Evolutionary conservation across 192 early-diverging fungal species (phyloP).

Genomic region (Diversispora epigaea): DNA sequence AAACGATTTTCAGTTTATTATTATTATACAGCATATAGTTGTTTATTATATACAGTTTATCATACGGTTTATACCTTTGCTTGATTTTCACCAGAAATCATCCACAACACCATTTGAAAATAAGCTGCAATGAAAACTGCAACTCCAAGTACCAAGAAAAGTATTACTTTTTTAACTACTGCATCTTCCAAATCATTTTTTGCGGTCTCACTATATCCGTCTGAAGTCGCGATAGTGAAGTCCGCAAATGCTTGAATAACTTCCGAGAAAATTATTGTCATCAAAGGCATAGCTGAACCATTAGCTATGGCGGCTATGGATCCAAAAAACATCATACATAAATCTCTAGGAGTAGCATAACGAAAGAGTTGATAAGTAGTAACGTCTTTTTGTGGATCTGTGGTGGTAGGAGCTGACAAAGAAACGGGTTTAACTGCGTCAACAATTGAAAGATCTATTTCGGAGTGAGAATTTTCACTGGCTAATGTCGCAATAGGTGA

Average conservation of each 20-base stretch:
- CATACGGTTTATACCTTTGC: conserved; percentile 31
- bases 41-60: too few relatives aligned
- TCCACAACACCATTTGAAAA: conserved; percentile 63
- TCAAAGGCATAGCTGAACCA: not conserved
- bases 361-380: conserved; percentile 1
- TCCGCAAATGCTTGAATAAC: not conserved
- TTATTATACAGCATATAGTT: too few relatives aligned
- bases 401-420: too few relatives aligned
- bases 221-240: not conserved
- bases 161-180: conserved; percentile 17
- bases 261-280: conserved; percentile 2
- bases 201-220: not conserved
- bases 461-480: too few relatives aligned
- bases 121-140: conserved; percentile 58
- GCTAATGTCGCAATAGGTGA: too few relatives aligned
- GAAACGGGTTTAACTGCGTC: too few relatives aligned
- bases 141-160: conserved; percentile 49
- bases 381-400: too few relatives aligned
- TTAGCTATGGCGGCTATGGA: not conserved
- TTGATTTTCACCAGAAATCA: conserved; percentile 58
- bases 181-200: not conserved
- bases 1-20: too few relatives aligned
- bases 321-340: conserved; percentile 8
- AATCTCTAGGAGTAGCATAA: not conserved
- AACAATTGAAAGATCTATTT: too few relatives aligned